These are phyloP conservation scores for Nyctanthes arbortristis DNA, from an alignment of 257 asterid species.

Conservation along the genomic window DNA sequence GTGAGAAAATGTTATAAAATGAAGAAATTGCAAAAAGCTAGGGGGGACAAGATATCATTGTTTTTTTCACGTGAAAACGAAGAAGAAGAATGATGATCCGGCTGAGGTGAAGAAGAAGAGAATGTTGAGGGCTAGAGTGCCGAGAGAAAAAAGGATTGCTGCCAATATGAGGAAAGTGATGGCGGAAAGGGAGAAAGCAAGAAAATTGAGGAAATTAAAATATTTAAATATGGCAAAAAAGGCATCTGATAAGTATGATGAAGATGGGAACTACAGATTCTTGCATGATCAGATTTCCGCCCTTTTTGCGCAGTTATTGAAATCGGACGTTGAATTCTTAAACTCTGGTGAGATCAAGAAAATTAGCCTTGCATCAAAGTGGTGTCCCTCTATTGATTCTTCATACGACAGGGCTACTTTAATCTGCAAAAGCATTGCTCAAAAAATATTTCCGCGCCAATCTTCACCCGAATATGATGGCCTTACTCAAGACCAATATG, in stretches of 20 bases:
- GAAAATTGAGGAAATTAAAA: no score
- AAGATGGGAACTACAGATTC: constrained; percentile 13
- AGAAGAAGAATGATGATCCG: not conserved
- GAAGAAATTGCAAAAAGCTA: constrained; percentile 22
- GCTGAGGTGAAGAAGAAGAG: constrained; percentile 4
- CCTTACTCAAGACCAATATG: constrained; percentile 4
- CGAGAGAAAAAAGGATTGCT: not conserved
- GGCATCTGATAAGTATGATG: constrained; percentile 1
- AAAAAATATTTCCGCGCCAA: not conserved
- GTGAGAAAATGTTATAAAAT: constrained; percentile 1
- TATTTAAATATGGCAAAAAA: constrained; percentile 6
- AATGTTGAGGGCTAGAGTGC: not conserved
- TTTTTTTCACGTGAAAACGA: not conserved
- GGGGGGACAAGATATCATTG: no score
- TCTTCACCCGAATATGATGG: constrained; percentile 8
- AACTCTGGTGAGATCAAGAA: constrained; percentile 2
- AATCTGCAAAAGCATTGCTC: constrained; percentile 21
- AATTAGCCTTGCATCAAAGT: constrained; percentile 19
- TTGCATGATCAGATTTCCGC: constrained; percentile 20
- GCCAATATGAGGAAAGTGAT: constrained; percentile 23
- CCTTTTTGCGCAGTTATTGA: constrained; percentile 4
- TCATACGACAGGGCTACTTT: constrained; percentile 22
- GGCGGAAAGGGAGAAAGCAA: constrained; percentile 37
- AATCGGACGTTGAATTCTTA: constrained; percentile 10
- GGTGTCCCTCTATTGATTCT: constrained; percentile 27